Evolutionary conservation across 148 eudicot genomes (phyloP).

Genomic region (Rhododendron williamsianum): DNA sequence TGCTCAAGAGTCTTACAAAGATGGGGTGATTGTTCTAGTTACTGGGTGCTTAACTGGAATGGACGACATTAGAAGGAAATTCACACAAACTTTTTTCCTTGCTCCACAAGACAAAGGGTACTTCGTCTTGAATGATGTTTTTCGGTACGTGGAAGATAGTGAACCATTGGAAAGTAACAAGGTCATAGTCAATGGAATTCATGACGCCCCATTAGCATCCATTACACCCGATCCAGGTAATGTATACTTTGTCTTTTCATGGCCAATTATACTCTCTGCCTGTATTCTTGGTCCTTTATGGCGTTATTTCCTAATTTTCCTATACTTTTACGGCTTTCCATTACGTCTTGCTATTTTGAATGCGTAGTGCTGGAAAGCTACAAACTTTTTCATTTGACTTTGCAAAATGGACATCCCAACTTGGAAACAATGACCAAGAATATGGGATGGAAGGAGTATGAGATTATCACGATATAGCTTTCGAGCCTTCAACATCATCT

Average conservation of each 20-base stretch:
- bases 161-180: constrained; percentile 27
- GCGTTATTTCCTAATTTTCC: neutral
- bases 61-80: constrained; percentile 50
- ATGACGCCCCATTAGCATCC: constrained; percentile 27
- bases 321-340: neutral
- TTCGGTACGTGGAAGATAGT: constrained; percentile 48
- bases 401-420: neutral
- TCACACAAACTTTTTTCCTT: constrained; percentile 66
- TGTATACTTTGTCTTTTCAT: neutral
- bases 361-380: neutral
- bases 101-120: constrained; percentile 76
- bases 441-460: neutral
- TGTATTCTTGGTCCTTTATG: neutral
- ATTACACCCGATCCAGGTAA: constrained; percentile 35
- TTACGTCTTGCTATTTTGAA: neutral
- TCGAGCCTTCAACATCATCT: neutral
- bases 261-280: neutral
- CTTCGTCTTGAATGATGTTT: constrained; percentile 62
- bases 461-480: neutral
- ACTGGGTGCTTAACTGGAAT: constrained; percentile 69
- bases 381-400: neutral
- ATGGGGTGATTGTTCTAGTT: constrained; percentile 65
- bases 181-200: constrained; percentile 19
- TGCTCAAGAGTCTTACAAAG: constrained; percentile 60
- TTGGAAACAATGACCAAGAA: neutral